Evolutionary conservation across 2,329 filamentous ascomycete species (phyloP), one percentile per base, ranked within the genome.

Genomic region (Phialemoniopsis sp.): DNA sequence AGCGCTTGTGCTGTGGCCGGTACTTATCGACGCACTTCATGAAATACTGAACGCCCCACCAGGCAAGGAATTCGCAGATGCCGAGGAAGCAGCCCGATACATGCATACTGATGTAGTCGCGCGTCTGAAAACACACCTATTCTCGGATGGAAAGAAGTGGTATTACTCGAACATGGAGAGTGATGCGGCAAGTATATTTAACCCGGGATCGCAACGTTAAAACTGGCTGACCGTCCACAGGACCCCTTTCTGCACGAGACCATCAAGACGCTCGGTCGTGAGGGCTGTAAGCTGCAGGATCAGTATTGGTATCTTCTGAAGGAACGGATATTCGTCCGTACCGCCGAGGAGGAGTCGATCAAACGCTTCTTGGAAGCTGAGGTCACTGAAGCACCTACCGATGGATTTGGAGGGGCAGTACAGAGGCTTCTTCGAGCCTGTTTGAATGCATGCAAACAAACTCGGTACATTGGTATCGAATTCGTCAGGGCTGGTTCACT

Each of bases 241-340:
- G 48, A 49, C 39, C 26, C 16, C 3, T 31, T 43, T 21, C 46
- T 47, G 13, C 29, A 46, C 14, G 32, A 45, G 3, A 39, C 49
- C 13, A 42, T 54, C 13, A 29, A 44, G 16, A 47, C 45, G 6
- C 42, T 55, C 16, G 46, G 40, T 9, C 40, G 35, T 36, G 39
- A 46, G 18, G 46, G 49, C 30, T 34, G 44, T 12, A 34, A 46
- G 38, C 33, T 54, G 13, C 40, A 42, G 2, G 34, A 44, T 4
- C n/a, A 34, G 3, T 54, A 54, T 41, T 55, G 53, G 51, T 12
- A 8, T 9, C 44, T 55, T 32, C 35, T 54, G 6, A 14, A 29
- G 4, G 7, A 35, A 28, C 21, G 42, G 36, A 28, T 26, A 4
- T 33, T 49, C 7, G 26, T 54, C 14, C 43, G 37, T 30, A 53